Evolutionary conservation across 805 yeast species (phyloP), one percentile per base, ranked within the genome.

Genomic region (Ogataea wickerhamii): DNA sequence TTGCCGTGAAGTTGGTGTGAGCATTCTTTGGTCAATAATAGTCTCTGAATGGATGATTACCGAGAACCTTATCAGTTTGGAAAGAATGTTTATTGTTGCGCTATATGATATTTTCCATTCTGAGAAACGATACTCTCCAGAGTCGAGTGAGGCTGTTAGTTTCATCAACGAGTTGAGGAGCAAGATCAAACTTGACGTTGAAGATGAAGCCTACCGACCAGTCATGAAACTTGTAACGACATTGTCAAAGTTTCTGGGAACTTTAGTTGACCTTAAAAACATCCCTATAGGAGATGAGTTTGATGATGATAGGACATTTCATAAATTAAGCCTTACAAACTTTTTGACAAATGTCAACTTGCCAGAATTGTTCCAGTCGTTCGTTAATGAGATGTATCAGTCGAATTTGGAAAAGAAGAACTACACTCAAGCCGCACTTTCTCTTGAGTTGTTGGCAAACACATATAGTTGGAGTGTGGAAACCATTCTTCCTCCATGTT

Each of bases 271-370:
- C 51, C 73, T 83, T 50, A 75, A 75, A 49, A 73, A 75, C 41
- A 87, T 87, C 40, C 96, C 96, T 11, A 73, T 71, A 32, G 88
- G 88, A 14, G 80, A 80, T 28, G 95, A 87, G 53, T 88, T 83
- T 60, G 91, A 84, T 51, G 91, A 85, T 57, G 96, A 87, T 60
- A 70, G 95, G 53, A 80, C 88, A 4, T 82, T 84, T 73, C 84
- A 82, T 56, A 77, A 78, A 43, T 69, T 87, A 55, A 82, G 81
- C 51, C 80, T 87, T 52, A 76, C 85, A 45, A 80, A 87, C 28
- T 86, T 77, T 61, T 68, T 87, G 59, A 74, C 82, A 70, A 78
- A 83, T 48, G 87, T 86, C 28, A 78, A 81, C 54, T 78, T 79
- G 50, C 91, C 93, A 0, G 93, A 85, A 58, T 67, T 83, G 41